Evolutionary conservation across 164 flowering plant genomes (phyloP).

Genomic region (Aristolochia contorta): DNA sequence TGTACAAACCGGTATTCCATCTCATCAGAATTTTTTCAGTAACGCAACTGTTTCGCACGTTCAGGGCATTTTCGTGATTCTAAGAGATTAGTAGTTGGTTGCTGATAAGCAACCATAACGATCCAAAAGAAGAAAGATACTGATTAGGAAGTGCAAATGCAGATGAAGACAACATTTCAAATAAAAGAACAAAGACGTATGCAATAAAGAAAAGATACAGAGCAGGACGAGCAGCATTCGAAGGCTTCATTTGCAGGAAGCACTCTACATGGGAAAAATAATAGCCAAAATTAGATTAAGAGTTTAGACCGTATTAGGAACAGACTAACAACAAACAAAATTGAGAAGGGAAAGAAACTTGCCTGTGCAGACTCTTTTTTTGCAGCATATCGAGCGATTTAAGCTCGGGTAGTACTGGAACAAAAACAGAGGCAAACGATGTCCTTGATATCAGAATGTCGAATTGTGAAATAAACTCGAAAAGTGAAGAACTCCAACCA

Average conservation of each 20-base stretch:
- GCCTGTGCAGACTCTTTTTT: slow-evolving; percentile 30
- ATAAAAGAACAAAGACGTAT: neutral
- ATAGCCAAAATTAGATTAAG: slow-evolving; percentile 1
- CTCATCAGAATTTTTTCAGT: too few relatives aligned
- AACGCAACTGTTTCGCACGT: too few relatives aligned
- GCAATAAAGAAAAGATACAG: slow-evolving; percentile 22
- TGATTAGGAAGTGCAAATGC: neutral
- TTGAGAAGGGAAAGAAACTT: neutral
- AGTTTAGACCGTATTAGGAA: neutral
- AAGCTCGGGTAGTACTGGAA: slow-evolving; percentile 25
- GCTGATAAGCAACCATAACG: too few relatives aligned
- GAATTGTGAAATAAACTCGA: neutral
- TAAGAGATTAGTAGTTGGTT: too few relatives aligned
- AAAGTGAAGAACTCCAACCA: too few relatives aligned
- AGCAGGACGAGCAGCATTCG: slow-evolving; percentile 13
- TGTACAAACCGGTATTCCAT: too few relatives aligned
- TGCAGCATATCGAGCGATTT: slow-evolving; percentile 31
- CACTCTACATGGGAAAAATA: slow-evolving; percentile 21
- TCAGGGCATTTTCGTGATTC: too few relatives aligned
- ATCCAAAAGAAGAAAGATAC: too few relatives aligned
- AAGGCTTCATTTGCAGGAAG: slow-evolving; percentile 31
- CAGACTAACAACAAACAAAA: neutral
- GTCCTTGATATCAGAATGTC: neutral
- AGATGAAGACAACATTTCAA: neutral
- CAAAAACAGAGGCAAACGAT: neutral